Base-by-base conservation (phyloP, 192 early-diverging fungal species). In the Ambispora gerdemannii region DNA sequence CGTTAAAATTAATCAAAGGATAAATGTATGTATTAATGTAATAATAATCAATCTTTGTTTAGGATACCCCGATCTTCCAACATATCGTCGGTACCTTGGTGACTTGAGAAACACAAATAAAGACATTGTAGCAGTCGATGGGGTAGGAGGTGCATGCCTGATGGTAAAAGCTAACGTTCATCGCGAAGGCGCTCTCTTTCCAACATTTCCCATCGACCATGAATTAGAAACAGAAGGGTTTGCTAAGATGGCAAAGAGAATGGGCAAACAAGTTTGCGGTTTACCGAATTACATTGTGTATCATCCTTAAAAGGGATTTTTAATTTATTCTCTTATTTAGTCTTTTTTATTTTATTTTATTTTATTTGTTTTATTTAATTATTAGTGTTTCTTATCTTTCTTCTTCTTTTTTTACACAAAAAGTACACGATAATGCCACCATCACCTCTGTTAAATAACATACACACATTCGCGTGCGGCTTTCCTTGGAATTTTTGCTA, bases 141-240 rank as follows among this genome's bases (percentile, higher is more conserved):
- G 85, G 25, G 84, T 90, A 0, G 89, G 89, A 17, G 86, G 84
- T 24, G 87, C 89, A 0, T 88, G 86, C 52, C 85, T 87, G 1
- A 73, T 91, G 28, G 85, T 91, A 25, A 84, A 84, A 56, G 84
- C 87, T 8, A 64, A 76, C 17, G 84, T 89, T 15, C 89, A 91
- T 71, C 88, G 88, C 0, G 81, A 83, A 33, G 89, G 88, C 1
- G 82, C 87, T 27, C 79, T 80, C 3, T 91, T 89, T 53, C 88
- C 89, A 0, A 69, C 84, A 0, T 81, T 81, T 66, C 79, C 86
- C 36, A 83, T 85, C 20, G 80, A 85, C 31, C 89, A 89, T 63
- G 81, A 85, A 61, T 84, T 91, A 4, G 89, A 91, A 69, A 89
- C 87, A 34, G 89, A 91, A 77, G 89, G 88, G 0, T 78, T 91